Percentiles rank a stretch among this genome's conserved stretches.
These are phyloP conservation scores for Hsuehochloa calcarea DNA, from an alignment of 176 grass and related monocot species.

Conservation along the genomic window DNA sequence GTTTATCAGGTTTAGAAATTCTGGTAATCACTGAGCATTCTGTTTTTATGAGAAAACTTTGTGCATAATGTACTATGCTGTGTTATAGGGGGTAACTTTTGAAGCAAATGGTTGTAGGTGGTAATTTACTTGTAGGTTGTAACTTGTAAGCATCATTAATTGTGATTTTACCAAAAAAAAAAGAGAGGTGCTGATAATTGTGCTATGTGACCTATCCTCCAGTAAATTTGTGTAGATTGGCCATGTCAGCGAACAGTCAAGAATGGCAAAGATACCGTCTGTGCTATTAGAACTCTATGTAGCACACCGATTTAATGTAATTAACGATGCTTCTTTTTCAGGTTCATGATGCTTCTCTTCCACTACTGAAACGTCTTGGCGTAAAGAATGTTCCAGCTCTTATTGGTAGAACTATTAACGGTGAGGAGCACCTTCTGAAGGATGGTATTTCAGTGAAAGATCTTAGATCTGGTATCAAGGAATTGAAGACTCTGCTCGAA, in stretches of 20 bases:
- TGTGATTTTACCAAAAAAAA: not conserved
- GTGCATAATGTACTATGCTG: not conserved
- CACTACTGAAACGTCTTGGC: constrained; percentile 63
- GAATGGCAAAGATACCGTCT: not conserved
- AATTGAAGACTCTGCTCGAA: constrained; percentile 61
- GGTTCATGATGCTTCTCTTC: constrained; percentile 71
- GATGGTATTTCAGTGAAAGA: constrained; percentile 78
- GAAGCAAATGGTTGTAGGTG: not conserved
- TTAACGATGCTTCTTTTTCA: constrained; percentile 24
- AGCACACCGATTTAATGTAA: not conserved
- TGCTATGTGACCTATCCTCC: not conserved
- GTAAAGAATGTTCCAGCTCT: constrained; percentile 64
- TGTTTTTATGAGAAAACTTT: not conserved
- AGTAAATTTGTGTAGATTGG: not conserved
- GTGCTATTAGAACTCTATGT: not conserved
- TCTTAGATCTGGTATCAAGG: constrained; percentile 72
- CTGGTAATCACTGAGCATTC: no score
- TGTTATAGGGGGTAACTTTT: not conserved
- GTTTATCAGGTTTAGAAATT: not conserved
- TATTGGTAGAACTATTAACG: constrained; percentile 49
- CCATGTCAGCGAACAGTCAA: not conserved
- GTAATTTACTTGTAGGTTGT: not conserved
- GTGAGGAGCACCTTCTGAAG: constrained; percentile 66
- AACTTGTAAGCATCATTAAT: not conserved
- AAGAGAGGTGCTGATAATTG: not conserved